A percentile compares a stretch with the other conserved stretches of the same genome.
These are phyloP conservation scores for Podila clonocystis DNA, from an alignment of 192 early-diverging fungal genomes.

Conservation along the genomic window DNA sequence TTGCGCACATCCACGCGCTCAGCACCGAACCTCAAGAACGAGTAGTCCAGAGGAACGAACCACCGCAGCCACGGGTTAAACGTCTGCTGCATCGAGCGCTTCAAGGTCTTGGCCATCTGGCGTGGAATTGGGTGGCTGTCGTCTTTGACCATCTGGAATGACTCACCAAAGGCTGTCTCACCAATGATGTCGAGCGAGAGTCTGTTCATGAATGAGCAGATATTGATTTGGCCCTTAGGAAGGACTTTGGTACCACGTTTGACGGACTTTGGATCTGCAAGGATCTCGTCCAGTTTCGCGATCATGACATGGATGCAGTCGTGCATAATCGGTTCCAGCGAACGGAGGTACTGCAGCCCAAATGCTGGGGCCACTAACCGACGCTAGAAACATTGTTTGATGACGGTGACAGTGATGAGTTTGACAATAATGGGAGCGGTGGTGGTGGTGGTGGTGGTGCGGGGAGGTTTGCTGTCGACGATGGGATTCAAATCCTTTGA, in stretches of 20 bases:
- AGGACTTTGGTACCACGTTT: slow-evolving; percentile 6
- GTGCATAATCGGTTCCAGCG: slow-evolving; percentile 55
- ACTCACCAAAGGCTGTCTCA: slow-evolving; percentile 59
- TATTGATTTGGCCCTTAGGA: slow-evolving; percentile 41
- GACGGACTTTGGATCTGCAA: slow-evolving; percentile 8
- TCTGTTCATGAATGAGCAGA: slow-evolving; percentile 41
- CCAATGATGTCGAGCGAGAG: slow-evolving; percentile 62
- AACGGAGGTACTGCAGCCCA: slow-evolving; percentile 57
- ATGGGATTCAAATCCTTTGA: neutral
- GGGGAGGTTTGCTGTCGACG: neutral
- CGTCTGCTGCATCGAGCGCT: slow-evolving; percentile 11
- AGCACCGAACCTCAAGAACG: slow-evolving; percentile 12
- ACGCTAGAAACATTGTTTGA: slow-evolving; percentile 34
- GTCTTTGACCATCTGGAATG: slow-evolving; percentile 61
- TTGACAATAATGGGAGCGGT: no score
- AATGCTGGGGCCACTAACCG: slow-evolving; percentile 60
- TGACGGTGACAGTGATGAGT: neutral
- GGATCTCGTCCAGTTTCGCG: slow-evolving; percentile 25
- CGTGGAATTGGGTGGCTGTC: slow-evolving; percentile 54
- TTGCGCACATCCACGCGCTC: slow-evolving; percentile 12
- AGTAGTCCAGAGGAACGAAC: slow-evolving; percentile 14
- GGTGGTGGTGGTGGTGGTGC: no score
- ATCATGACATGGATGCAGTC: slow-evolving; percentile 31
- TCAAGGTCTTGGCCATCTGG: slow-evolving; percentile 33
- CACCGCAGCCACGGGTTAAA: slow-evolving; percentile 35